A percentile compares a stretch with the other conserved stretches of the same genome.
These are phyloP conservation scores for Aspergillus carbonarius DNA, from an alignment of 2,329 filamentous ascomycete genomes.

Conservation along the genomic window DNA sequence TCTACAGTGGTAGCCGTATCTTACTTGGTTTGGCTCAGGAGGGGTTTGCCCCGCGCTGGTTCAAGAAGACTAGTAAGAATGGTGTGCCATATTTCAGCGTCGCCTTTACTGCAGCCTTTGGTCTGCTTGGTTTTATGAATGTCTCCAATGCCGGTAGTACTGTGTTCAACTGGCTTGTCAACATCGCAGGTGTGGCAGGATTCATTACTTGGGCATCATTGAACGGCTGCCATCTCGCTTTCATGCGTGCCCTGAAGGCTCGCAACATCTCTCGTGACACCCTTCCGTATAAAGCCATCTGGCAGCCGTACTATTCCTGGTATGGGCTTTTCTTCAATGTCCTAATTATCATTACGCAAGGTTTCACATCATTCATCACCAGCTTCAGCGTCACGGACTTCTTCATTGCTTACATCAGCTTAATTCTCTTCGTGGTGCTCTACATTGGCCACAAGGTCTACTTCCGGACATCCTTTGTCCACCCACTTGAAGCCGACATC, in stretches of 20 bases:
- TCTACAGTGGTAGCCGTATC: constrained; percentile 59
- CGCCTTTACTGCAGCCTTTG: constrained; percentile 51
- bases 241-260: constrained; percentile 59
- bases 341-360: constrained; percentile 66
- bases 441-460: constrained; percentile 61
- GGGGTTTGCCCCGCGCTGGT: constrained; percentile 44
- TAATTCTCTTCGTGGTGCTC: constrained; percentile 62
- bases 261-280: constrained; percentile 58
- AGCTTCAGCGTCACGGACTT: constrained; percentile 60
- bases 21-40: constrained; percentile 63
- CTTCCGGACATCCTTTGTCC: constrained; percentile 40
- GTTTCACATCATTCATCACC: constrained; percentile 66
- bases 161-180: constrained; percentile 52
- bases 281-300: constrained; percentile 61
- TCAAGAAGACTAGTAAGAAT: constrained; percentile 42
- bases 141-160: constrained; percentile 60
- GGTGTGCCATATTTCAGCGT: constrained; percentile 49
- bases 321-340: constrained; percentile 66
- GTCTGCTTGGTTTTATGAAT: constrained; percentile 69
- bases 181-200: constrained; percentile 36
- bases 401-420: constrained; percentile 63
- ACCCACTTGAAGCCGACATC: constrained; percentile 43
- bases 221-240: constrained; percentile 60
- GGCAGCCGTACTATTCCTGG: constrained; percentile 64
- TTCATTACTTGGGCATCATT: constrained; percentile 41